A percentile compares a stretch with the other conserved stretches of the same genome.
Evolutionary conservation across 106 monocot species (phyloP).

Genomic region (Ottelia alismoides): DNA sequence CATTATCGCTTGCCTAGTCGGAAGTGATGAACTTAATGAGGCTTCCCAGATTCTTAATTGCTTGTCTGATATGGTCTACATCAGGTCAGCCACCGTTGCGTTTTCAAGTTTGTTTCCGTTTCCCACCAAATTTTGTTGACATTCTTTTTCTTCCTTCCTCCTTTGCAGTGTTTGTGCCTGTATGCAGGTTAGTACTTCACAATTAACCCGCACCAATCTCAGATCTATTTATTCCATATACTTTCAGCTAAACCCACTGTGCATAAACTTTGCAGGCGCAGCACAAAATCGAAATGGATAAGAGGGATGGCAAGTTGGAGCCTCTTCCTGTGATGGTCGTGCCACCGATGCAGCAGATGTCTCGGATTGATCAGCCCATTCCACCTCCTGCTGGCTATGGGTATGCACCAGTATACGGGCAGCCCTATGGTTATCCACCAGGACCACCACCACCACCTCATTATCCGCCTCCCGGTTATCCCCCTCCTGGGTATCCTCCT

Average conservation of each 20-base stretch:
- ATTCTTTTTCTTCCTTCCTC: too few species aligned
- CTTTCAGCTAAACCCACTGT: background rate
- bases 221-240: background rate
- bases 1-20: slow-evolving; percentile 48
- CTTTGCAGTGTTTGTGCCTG: slow-evolving; percentile 75
- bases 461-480: slow-evolving; percentile 21
- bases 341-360: slow-evolving; percentile 76
- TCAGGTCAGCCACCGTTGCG: too few species aligned
- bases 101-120: slow-evolving; percentile 13
- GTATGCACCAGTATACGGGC: slow-evolving; percentile 30
- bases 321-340: slow-evolving; percentile 46
- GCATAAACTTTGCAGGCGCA: slow-evolving; percentile 38
- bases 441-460: slow-evolving; percentile 5
- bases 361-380: slow-evolving; percentile 55
- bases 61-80: slow-evolving; percentile 51
- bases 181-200: too few species aligned
- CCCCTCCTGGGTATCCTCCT: background rate
- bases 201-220: background rate
- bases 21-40: slow-evolving; percentile 41
- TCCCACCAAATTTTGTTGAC: background rate
- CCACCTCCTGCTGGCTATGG: slow-evolving; percentile 48
- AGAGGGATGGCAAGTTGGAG: too few species aligned
- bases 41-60: slow-evolving; percentile 46
- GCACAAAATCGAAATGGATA: slow-evolving; percentile 83
- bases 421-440: slow-evolving; percentile 23